Evolutionary conservation across 2,329 filamentous ascomycete species (phyloP).

Genomic region (Penicillium corylophilum): DNA sequence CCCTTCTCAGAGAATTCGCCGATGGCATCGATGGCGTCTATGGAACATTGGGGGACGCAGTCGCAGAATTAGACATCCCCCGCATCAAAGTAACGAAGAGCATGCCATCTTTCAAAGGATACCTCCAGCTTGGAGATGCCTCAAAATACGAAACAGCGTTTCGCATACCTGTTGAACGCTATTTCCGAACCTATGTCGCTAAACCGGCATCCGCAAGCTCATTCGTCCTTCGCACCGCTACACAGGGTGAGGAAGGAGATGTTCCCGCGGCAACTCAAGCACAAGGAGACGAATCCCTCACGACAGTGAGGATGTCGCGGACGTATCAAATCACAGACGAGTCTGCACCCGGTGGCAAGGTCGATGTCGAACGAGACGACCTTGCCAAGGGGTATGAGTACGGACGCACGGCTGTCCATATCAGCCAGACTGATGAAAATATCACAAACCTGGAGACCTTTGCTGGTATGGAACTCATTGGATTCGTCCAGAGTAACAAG

Average conservation of each 20-base stretch:
- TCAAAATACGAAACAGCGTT: constrained; percentile 71
- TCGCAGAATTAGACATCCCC: constrained; percentile 75
- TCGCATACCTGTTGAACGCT: constrained; percentile 83
- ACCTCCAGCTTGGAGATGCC: constrained; percentile 75
- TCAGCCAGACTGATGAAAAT: constrained; percentile 80
- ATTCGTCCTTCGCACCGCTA: constrained; percentile 60
- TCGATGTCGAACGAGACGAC: constrained; percentile 75
- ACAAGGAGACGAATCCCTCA: constrained; percentile 50
- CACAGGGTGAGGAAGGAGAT: constrained; percentile 46
- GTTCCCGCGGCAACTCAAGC: constrained; percentile 30
- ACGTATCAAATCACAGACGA: constrained; percentile 79
- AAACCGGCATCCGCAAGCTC: constrained; percentile 72
- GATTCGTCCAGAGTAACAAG: constrained; percentile 74
- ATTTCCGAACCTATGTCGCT: constrained; percentile 79
- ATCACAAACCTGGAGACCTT: constrained; percentile 82
- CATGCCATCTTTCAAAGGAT: constrained; percentile 75
- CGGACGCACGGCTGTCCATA: constrained; percentile 85
- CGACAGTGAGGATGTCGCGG: constrained; percentile 72
- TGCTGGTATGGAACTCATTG: constrained; percentile 76
- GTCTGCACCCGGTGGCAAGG: constrained; percentile 71
- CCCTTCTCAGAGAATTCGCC: constrained; percentile 62
- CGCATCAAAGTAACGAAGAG: constrained; percentile 73
- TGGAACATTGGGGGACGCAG: constrained; percentile 83
- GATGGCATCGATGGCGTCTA: constrained; percentile 70
- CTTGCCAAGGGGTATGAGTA: constrained; percentile 95